Evolutionary conservation across 768 basidiomycete species (phyloP), one percentile per base, ranked within the genome.

Genomic region (Tephrocybe sp.): DNA sequence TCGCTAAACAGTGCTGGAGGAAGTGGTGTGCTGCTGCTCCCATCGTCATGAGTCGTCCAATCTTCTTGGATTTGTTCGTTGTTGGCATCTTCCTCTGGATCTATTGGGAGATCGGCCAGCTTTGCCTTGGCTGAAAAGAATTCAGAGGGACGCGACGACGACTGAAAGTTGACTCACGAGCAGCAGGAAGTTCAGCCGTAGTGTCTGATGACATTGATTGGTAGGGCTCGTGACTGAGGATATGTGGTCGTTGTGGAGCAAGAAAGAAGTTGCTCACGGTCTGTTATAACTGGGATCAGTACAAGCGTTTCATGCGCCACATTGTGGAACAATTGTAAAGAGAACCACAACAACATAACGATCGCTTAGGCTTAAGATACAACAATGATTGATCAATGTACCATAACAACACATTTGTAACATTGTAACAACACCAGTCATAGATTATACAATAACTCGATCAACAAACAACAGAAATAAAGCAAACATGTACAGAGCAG

Each of bases 91-190:
- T 52, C 52, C 29, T 42, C 52, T 41, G 54, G 48, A 22, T 57
- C 55, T 18, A 47, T 31, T 2, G 60, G 60, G 47, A 61, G 58
- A 49, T 48, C 50, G 12, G 51, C 39, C 16, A 31, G 36, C 39
- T 55, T 54, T 10, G 15, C 37, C 24, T 51, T 54, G 4, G 60
- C 60, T 61, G 33, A 12, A 29, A 34, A 25, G 15, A 33, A 21
- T 30, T 45, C n/a, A 31, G 30, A 24, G 16, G 23, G 33, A 5
- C 27, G 6, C 11, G 40, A 39, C 34, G 13, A 6, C 13, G 18
- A 25, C 16, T 5, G 9, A 19, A 18, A 27, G 21, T 39, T 37
- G 34, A 49, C 59, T 47, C 44, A 56, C 58, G 58, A 31, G 54
- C 53, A 40, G 56, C 21, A 9, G 56, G 55, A 19, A 47, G 30